Evolutionary conservation across 768 basidiomycete genomes (phyloP).

Genomic region (Lyophyllum semitale): DNA sequence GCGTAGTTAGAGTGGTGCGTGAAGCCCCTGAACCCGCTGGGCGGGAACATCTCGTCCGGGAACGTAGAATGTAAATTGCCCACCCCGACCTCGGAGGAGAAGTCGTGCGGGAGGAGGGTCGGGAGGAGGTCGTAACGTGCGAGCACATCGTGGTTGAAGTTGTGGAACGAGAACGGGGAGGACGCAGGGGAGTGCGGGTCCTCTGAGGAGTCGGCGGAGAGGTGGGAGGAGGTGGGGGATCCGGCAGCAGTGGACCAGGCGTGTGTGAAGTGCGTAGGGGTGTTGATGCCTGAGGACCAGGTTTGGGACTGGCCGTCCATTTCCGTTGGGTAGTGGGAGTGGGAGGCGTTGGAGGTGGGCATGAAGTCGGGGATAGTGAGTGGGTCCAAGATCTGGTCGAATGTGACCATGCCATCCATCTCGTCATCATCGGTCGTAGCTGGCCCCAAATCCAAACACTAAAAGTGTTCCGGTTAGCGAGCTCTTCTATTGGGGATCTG

Average conservation of each 20-base stretch:
- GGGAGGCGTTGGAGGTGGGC: constrained; percentile 41
- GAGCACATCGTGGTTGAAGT: constrained; percentile 70
- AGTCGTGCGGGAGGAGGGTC: constrained; percentile 51
- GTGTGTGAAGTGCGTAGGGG: constrained; percentile 56
- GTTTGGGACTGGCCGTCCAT: constrained; percentile 55
- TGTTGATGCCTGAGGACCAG: constrained; percentile 62
- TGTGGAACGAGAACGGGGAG: constrained; percentile 58
- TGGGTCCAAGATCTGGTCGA: constrained; percentile 43
- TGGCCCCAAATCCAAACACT: too few species aligned
- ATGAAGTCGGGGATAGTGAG: constrained; percentile 24
- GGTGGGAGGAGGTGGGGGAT: constrained; percentile 67
- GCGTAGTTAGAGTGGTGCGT: constrained; percentile 84
- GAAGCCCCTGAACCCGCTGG: constrained; percentile 67
- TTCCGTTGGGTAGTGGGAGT: constrained; percentile 49
- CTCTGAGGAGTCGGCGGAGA: constrained; percentile 55
- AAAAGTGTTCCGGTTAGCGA: too few species aligned
- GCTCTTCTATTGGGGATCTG: too few species aligned
- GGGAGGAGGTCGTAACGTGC: constrained; percentile 84
- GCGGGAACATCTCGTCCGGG: constrained; percentile 61
- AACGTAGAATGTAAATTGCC: constrained; percentile 70
- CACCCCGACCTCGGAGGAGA: constrained; percentile 67
- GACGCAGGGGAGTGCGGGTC: constrained; percentile 50
- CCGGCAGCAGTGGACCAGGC: constrained; percentile 54
- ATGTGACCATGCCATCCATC: too few species aligned
- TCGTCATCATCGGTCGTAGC: constrained; percentile 41